Conservation (phyloP, 1,284 basidiomycete genomes). For the Apiotrichum laibachii region DNA sequence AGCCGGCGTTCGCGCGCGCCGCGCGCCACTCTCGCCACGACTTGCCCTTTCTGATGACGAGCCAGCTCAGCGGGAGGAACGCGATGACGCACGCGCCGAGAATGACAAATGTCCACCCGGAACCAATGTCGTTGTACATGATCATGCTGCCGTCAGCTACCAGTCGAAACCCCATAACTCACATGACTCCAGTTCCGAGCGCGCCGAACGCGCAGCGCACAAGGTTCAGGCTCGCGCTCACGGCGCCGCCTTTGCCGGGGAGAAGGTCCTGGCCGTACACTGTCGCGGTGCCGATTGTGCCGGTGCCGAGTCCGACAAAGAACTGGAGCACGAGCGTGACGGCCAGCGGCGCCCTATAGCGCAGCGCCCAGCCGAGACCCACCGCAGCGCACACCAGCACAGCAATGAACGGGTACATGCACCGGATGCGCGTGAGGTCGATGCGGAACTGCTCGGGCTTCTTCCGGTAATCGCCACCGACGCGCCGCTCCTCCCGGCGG, state of each 20-base stretch:
- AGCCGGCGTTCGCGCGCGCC: not conserved
- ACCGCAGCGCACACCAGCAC: slow-evolving; percentile 28
- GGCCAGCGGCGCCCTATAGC: slow-evolving; percentile 35
- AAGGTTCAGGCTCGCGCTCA: slow-evolving; percentile 48
- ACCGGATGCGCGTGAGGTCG: slow-evolving; percentile 36
- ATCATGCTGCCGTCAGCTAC: slow-evolving; percentile 13
- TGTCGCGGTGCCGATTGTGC: slow-evolving; percentile 34
- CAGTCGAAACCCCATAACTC: slow-evolving; percentile 6
- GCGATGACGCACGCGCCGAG: slow-evolving; percentile 37
- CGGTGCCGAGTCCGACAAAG: slow-evolving; percentile 40
- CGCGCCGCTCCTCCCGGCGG: slow-evolving; percentile 37
- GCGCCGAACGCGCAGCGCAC: slow-evolving; percentile 50
- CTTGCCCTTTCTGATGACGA: slow-evolving; percentile 31
- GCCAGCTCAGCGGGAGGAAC: slow-evolving; percentile 30
- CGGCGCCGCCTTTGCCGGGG: slow-evolving; percentile 45
- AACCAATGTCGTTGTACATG: slow-evolving; percentile 39
- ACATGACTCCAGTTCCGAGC: slow-evolving; percentile 39
- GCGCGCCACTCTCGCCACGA: slow-evolving; percentile 35
- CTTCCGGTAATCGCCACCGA: slow-evolving; percentile 42
- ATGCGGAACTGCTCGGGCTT: slow-evolving; percentile 39
- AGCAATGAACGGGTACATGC: slow-evolving; percentile 33
- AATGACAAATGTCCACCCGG: slow-evolving; percentile 49
- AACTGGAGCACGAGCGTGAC: slow-evolving; percentile 37
- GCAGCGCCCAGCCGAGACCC: slow-evolving; percentile 41
- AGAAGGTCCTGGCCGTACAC: slow-evolving; percentile 48